Base-by-base conservation (phyloP, 768 basidiomycete genomes). In the Russula sp. region DNA sequence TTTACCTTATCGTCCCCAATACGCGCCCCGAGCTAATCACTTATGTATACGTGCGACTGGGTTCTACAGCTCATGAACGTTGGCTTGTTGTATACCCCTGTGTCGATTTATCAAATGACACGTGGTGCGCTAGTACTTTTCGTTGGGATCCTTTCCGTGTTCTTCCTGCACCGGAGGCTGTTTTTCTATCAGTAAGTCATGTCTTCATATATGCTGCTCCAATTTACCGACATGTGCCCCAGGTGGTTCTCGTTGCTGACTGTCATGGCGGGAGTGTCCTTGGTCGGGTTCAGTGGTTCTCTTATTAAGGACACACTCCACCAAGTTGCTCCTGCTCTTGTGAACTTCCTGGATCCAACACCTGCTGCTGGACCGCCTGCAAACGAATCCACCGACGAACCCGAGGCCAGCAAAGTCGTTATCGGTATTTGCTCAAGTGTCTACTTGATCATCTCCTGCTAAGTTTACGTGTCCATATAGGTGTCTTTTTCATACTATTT, bases 71-170 rank as follows among this genome's bases (percentile, higher is more conserved):
- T 97, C 69, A 98, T 98, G 97, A 97, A 97, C 73, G 81, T 96
- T 69, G 97, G 97, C 60, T 82, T 99, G 53, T 83, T 99, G 42
- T 93, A 95, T 75, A 95, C 94, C 1, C 96, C 96, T 32, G 97
- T 99, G 60, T 94, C 92, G 49, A 93, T 98, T 70, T 98, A 92
- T 79, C 96, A 97, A 76, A 96, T 97, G 94, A 92, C 88, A 65
- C 86, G 90, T 63, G 94, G 95, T 57, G 89, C 93, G 49, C 85
- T 97, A 62, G 93, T 97, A 54, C 83, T 96, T 59, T 98, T 94
- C 76, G 96, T 98, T 64, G 96, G 94, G 52, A 72, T 91, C 61
- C 84, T 98, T 69, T 91, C 89, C 57, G 94, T 98, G 71, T 74
- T 94, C 62, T 98, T 98, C 81, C 85, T 99, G 63, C 83, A 81